Percentiles rank a stretch among this genome's conserved stretches.
These are phyloP conservation scores for Boletus insuetus DNA, from an alignment of 768 basidiomycete genomes.

Conservation along the genomic window DNA sequence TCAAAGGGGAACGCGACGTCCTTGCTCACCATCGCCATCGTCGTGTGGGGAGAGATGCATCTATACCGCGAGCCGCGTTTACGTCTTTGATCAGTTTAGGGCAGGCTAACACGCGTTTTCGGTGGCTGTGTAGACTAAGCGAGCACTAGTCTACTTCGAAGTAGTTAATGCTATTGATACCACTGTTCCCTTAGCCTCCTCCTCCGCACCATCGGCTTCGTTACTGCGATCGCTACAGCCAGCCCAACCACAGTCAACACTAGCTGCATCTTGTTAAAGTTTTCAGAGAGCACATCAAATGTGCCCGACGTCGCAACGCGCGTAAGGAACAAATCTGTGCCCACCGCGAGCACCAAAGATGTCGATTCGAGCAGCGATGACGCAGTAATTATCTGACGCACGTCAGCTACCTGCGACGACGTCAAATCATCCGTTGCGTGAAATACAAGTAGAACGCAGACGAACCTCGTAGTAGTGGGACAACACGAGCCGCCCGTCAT, in stretches of 20 bases:
- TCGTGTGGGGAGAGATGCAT: background rate
- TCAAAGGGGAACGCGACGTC: constrained; percentile 11
- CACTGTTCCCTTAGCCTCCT: constrained; percentile 69
- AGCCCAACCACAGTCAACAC: constrained; percentile 77
- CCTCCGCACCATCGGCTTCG: constrained; percentile 74
- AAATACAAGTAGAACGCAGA: background rate
- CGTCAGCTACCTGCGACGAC: constrained; percentile 56
- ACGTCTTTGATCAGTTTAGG: constrained; percentile 10
- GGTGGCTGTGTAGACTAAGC: constrained; percentile 13
- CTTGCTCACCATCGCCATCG: constrained; percentile 3
- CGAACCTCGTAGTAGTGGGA: constrained; percentile 56
- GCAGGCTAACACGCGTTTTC: constrained; percentile 25
- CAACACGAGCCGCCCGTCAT: constrained; percentile 59
- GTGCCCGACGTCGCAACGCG: constrained; percentile 83
- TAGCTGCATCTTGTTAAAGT: constrained; percentile 91
- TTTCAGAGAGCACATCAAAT: constrained; percentile 89
- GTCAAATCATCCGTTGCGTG: background rate
- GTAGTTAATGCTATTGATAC: constrained; percentile 40
- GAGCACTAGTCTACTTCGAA: background rate
- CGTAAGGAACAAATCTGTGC: constrained; percentile 87
- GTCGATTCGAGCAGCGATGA: constrained; percentile 91
- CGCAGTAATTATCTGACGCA: constrained; percentile 68
- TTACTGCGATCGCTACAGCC: constrained; percentile 70
- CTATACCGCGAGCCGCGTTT: no score
- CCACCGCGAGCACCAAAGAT: constrained; percentile 81